Evolutionary conservation across 208 protist genomes (phyloP), one percentile per base, ranked within the genome.

Genomic region (Crithidia sp.): DNA sequence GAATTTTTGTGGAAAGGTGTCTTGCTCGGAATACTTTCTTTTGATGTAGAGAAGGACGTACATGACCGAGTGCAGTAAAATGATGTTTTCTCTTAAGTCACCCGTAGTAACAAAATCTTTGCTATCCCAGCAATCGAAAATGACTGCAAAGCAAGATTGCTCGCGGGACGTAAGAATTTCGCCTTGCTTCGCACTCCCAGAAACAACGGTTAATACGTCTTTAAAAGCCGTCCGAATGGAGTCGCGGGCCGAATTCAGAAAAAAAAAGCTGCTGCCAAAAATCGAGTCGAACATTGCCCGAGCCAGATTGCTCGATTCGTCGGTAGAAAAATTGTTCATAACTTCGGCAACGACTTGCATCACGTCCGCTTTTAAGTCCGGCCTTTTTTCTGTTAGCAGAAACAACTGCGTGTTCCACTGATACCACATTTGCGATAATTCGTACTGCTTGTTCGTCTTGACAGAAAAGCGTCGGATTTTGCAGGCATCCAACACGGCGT

Each of bases 61-160:
- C 75, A 92, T 84, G 60, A 88, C 60, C 5, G 79, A 63, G 75
- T 90, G 81, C 44, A 88, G 61, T n/a, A 89, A 45, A 13, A 71
- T 82, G 2, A 67, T 67, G 67, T 92, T 89, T 8, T 77, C 41
- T 14, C 63, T 41, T 53, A 86, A 52, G 37, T 78, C 70, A 9
- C 77, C 84, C 3, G 76, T 73, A 47, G 72, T 74, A n/a, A 83
- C 80, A 64, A 88, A 74, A 19, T 75, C 60, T 49, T 71, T 78
- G 64, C 72, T 66, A 28, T 71, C 67, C 85, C 87, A 92, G 50
- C 68, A 61, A n/a, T 47, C n/a, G 36, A 78, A 78, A 54, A 78
- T 9, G 41, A 41, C 50, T 19, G 19, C 36, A 40, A 78, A 67
- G 66, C 64, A 73, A 8, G 44, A 12, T 2, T 72, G 49, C 37